These are phyloP conservation scores for Trichoderma cornu-damae DNA, from an alignment of 2,329 filamentous ascomycete genomes.

Conservation along the genomic window DNA sequence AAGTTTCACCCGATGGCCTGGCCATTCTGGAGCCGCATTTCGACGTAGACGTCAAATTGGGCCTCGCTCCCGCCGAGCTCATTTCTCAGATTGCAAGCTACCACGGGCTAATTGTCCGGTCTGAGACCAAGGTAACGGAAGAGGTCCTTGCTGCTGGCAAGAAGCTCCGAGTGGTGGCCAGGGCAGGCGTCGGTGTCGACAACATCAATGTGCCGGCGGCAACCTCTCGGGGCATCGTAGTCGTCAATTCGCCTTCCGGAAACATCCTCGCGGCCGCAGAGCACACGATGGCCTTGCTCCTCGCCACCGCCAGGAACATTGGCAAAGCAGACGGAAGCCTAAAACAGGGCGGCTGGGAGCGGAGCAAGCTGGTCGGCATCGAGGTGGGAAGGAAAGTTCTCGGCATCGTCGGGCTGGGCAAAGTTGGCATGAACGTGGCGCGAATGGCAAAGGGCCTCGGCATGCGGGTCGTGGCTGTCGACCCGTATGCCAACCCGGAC, in stretches of 20 bases:
- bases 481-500: conserved; percentile 72
- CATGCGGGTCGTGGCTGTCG: conserved; percentile 69
- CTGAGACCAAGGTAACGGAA: conserved; percentile 74
- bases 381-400: conserved; percentile 74
- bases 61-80: conserved; percentile 58
- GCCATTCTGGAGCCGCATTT: conserved; percentile 61
- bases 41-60: conserved; percentile 63
- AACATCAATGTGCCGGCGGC: conserved; percentile 73
- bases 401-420: conserved; percentile 74
- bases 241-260: conserved; percentile 73
- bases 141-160: conserved; percentile 59
- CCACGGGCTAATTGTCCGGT: conserved; percentile 72
- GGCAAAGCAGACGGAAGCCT: conserved; percentile 64
- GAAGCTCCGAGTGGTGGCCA: conserved; percentile 70
- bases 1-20: conserved; percentile 73
- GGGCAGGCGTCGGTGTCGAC: conserved; percentile 77
- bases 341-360: conserved; percentile 70
- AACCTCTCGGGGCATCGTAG: conserved; percentile 68
- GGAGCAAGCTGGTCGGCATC: conserved; percentile 67
- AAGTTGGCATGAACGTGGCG: conserved; percentile 75
- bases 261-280: conserved; percentile 79
- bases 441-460: conserved; percentile 72
- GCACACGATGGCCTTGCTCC: conserved; percentile 68
- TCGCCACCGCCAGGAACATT: conserved; percentile 69
- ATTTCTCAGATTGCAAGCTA: conserved; percentile 63